Evolutionary conservation across 2,329 filamentous ascomycete genomes (phyloP).

Genomic region (Periconia sp.): DNA sequence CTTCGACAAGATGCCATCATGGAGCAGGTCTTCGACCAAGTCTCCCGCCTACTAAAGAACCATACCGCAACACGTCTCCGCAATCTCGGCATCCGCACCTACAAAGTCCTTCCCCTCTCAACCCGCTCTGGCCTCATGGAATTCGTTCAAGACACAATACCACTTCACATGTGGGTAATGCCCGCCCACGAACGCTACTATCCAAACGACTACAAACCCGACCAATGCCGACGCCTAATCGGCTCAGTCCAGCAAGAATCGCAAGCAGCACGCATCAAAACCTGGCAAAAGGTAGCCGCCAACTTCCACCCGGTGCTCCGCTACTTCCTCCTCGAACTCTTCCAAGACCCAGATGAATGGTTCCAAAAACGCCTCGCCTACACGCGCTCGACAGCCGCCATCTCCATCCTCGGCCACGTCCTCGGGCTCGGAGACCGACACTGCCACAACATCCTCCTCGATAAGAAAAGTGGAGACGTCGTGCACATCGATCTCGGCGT

Average conservation of each 20-base stretch:
- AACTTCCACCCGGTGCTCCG: constrained; percentile 90
- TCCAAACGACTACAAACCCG: constrained; percentile 78
- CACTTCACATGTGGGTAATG: constrained; percentile 88
- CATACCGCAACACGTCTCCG: constrained; percentile 87
- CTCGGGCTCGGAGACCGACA: constrained; percentile 92
- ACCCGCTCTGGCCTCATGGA: constrained; percentile 89
- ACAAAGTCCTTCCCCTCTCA: constrained; percentile 92
- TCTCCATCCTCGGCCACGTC: constrained; percentile 92
- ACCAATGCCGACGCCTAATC: constrained; percentile 78
- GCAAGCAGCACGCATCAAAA: constrained; percentile 69
- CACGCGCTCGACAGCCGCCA: constrained; percentile 87
- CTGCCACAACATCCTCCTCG: constrained; percentile 94
- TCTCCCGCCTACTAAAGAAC: constrained; percentile 83
- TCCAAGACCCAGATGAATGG: constrained; percentile 93
- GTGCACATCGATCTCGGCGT: constrained; percentile 97
- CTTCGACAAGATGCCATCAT: constrained; percentile 96
- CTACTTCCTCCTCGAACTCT: constrained; percentile 96
- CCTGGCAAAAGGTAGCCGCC: constrained; percentile 76
- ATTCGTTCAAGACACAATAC: constrained; percentile 91
- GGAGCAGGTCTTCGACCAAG: constrained; percentile 98
- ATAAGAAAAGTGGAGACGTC: constrained; percentile 85
- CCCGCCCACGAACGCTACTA: constrained; percentile 86
- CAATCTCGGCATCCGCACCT: constrained; percentile 87
- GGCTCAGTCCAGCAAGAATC: constrained; percentile 69
- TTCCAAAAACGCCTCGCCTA: constrained; percentile 88